Conservation (phyloP, 1,284 basidiomycete species). For the Singerocomus inundabilis region DNA sequence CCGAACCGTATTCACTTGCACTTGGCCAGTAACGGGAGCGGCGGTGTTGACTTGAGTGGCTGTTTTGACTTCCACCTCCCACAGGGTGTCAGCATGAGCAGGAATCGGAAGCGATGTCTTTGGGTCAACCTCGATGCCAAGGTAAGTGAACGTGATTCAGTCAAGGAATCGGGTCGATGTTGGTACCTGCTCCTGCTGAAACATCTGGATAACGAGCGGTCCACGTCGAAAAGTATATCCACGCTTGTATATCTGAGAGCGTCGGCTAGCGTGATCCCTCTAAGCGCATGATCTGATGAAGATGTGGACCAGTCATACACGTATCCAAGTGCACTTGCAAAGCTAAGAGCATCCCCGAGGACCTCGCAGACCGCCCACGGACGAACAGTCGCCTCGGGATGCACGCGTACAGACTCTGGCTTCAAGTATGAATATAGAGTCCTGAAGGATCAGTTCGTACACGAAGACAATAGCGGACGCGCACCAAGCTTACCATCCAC, state of each 20-base stretch:
- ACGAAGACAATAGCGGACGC: not conserved
- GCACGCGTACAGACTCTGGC: conserved; percentile 71
- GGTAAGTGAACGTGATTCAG: conserved; percentile 3
- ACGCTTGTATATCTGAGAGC: conserved; percentile 74
- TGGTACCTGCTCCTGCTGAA: conserved; percentile 73
- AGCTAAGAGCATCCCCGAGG: conserved; percentile 70
- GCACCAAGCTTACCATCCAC: conserved; percentile 51
- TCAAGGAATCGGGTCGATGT: conserved; percentile 4
- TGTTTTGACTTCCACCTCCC: conserved; percentile 83
- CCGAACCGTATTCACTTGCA: conserved; percentile 33
- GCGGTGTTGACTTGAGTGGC: conserved; percentile 71
- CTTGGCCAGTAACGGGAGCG: conserved; percentile 60
- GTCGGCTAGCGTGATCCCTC: conserved; percentile 42
- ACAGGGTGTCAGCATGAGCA: conserved; percentile 70
- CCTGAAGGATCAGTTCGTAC: conserved; percentile 42
- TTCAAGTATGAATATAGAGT: conserved; percentile 73
- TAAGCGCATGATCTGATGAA: conserved; percentile 9
- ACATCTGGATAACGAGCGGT: conserved; percentile 70
- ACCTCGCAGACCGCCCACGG: conserved; percentile 78
- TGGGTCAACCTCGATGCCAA: conserved; percentile 52
- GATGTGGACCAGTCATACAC: conserved; percentile 41
- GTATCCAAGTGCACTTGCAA: conserved; percentile 74
- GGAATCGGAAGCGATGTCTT: conserved; percentile 70
- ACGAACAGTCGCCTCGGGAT: conserved; percentile 78
- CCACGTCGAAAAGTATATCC: conserved; percentile 74